Base-by-base conservation (phyloP, 192 early-diverging fungal species). In the Phycomyces nitens region DNA sequence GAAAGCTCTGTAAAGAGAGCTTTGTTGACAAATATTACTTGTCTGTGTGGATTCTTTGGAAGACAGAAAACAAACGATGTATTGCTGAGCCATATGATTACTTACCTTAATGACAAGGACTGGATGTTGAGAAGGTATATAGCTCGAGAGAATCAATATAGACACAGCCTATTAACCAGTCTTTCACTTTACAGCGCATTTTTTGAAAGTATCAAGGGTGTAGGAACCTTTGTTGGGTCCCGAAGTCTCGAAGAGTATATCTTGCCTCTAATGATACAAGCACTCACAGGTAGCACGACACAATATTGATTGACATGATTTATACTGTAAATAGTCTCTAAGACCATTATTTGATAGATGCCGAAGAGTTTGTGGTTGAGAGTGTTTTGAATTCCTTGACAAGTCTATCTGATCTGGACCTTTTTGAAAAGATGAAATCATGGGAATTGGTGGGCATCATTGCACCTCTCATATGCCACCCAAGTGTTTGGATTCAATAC, bases 101-200 rank as follows among this genome's bases (percentile, higher is more conserved):
- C 96, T 0, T 99, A 96, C 60, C 77, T 99, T 53, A 99, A 99
- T 73, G 96, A 95, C 56, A 81, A 85, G 23, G 95, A 99, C 65
- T 97, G 95, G 96, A 86, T 88, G 74, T 76, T 99, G 53, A 80
- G 96, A 79, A 82, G 85, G 90, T 92, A 77, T 0, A 55, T 34
- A 47, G 5, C 24, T 38, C n/a, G 9, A 56, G 22, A 47, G 29
- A n/a, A n/a, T n/a, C n/a, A n/a, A n/a, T n/a, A n/a, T n/a, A n/a
- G n/a, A n/a, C n/a, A n/a, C n/a, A n/a, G n/a, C n/a, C n/a, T n/a
- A n/a, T n/a, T n/a, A n/a, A n/a, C n/a, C n/a, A n/a, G n/a, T n/a
- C n/a, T n/a, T n/a, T n/a, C n/a, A n/a, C n/a, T 14, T 42, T 23
- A 23, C 51, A 92, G 94, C 29, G 91, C 95, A 3, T 99, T 99